Conservation (phyloP, 176 grass and related monocot genomes). For the Carex littledalei region DNA sequence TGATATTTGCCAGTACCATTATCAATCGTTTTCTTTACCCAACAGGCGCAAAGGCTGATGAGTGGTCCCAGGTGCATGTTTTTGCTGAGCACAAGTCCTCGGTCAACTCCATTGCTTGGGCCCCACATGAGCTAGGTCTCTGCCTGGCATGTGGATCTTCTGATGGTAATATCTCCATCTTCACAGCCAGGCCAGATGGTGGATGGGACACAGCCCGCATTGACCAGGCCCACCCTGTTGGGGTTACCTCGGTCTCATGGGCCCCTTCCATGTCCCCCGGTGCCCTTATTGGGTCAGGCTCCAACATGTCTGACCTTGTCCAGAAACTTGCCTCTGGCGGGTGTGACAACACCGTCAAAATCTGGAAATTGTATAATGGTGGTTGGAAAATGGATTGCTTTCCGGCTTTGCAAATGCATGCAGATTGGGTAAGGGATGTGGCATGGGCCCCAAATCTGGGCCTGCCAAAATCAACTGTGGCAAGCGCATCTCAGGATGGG, state of each 20-base stretch:
- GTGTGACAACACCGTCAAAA: constrained; percentile 73
- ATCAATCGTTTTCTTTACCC: background rate
- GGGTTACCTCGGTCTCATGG: constrained; percentile 71
- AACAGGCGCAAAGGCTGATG: constrained; percentile 45
- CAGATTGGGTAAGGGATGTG: constrained; percentile 61
- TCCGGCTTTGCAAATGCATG: constrained; percentile 60
- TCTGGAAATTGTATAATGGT: constrained; percentile 69
- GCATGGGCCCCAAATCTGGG: constrained; percentile 68
- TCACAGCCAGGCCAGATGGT: constrained; percentile 56
- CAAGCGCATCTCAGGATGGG: constrained; percentile 78
- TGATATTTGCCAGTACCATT: background rate
- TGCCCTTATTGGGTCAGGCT: constrained; percentile 42
- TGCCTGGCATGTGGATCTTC: constrained; percentile 68
- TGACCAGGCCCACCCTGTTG: constrained; percentile 61
- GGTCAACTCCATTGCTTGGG: constrained; percentile 69
- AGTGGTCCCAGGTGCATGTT: constrained; percentile 46
- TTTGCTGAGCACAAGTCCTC: constrained; percentile 67
- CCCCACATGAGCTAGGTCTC: constrained; percentile 64
- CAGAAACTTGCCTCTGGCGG: constrained; percentile 71
- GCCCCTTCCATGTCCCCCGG: constrained; percentile 46
- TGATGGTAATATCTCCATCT: constrained; percentile 70
- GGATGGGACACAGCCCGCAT: constrained; percentile 62
- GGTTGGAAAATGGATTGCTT: constrained; percentile 76
- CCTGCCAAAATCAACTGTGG: constrained; percentile 64
- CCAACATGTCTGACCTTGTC: constrained; percentile 50